Evolutionary conservation across 2,329 filamentous ascomycete genomes (phyloP), one percentile per base, ranked within the genome.

Genomic region (Hymenoscyphus fructigenus): DNA sequence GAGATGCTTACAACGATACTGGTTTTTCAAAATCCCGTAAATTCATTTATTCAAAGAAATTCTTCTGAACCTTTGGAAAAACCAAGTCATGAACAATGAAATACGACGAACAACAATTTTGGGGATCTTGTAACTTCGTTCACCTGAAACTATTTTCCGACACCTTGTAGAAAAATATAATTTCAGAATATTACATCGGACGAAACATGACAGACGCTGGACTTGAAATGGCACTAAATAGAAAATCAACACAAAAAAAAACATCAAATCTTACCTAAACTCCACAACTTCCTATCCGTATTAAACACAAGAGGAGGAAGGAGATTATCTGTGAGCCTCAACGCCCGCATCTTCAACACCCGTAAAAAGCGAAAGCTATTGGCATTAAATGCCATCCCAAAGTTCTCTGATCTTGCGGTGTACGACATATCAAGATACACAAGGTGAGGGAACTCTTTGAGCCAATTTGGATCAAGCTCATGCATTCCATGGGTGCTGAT

Each of bases 311-410:
- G 67, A 2, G 72, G 53, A 0, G 75, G 63, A 2, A 78, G 74
- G 1, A 76, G 73, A 1, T 63, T 62, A 64, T 84, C 79, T 26
- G 82, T 79, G 26, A 88, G 69, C 65, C 83, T 79, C 26, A 82
- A 78, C 1, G 79, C 76, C 57, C 78, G 76, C 0, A 81, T 74
- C 69, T 85, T 88, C 29, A 88, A 73, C 3, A 88, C 76, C 2
- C 82, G 57, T 23, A 64, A 47, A 53, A 60, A 57, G 15, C 29
- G 44, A 44, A 60, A 64, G n/a, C 20, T n/a, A n/a, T 17, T 1
- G 12, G 32, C 29, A 32, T 32, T 56, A 12, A 41, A 32, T 23
- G 12, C 20, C 26, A 23, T 41, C 9, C 44, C 56, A n/a, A 57
- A 47, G 47, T 60, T 15, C 23, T 60, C 57, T 7, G 23, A 29